Conservation (phyloP, 495 filamentous ascomycete genomes). For the Aspergillus egyptiacus region DNA sequence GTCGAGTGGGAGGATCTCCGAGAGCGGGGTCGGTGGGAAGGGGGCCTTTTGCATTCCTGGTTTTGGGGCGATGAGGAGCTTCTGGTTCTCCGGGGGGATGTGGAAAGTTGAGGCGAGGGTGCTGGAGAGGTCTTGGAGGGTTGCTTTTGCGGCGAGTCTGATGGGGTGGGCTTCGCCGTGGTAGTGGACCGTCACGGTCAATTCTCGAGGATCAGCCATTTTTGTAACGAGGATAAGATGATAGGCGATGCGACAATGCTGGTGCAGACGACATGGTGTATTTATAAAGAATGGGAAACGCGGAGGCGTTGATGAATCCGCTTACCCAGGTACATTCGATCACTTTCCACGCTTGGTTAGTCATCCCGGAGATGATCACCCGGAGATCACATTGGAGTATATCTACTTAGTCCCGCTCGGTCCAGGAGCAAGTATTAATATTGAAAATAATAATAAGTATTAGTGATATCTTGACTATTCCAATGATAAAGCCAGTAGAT, state of each 20-base stretch:
- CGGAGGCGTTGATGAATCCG: constrained; percentile 3
- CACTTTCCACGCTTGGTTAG: constrained; percentile 9
- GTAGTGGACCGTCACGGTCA: constrained; percentile 49
- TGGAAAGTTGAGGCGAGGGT: constrained; percentile 48
- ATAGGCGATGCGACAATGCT: neutral
- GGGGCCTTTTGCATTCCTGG: constrained; percentile 62
- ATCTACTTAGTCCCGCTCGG: no score
- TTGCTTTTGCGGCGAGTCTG: constrained; percentile 61
- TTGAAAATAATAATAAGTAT: neutral
- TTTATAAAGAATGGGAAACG: neutral
- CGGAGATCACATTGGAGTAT: no score
- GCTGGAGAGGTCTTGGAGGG: constrained; percentile 60
- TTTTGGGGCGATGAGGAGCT: constrained; percentile 66
- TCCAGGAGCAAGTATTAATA: no score
- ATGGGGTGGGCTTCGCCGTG: constrained; percentile 68
- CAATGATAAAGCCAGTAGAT: neutral
- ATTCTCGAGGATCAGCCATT: constrained; percentile 4
- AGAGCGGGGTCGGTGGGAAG: constrained; percentile 40
- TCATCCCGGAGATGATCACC: constrained; percentile 2
- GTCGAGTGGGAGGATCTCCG: constrained; percentile 34
- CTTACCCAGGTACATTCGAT: constrained; percentile 12
- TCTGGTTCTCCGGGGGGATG: constrained; percentile 66
- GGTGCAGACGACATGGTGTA: neutral
- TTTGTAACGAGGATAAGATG: neutral
- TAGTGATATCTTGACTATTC: neutral